Conservation (phyloP, 495 filamentous ascomycete species). For the Penicillium salamii region DNA sequence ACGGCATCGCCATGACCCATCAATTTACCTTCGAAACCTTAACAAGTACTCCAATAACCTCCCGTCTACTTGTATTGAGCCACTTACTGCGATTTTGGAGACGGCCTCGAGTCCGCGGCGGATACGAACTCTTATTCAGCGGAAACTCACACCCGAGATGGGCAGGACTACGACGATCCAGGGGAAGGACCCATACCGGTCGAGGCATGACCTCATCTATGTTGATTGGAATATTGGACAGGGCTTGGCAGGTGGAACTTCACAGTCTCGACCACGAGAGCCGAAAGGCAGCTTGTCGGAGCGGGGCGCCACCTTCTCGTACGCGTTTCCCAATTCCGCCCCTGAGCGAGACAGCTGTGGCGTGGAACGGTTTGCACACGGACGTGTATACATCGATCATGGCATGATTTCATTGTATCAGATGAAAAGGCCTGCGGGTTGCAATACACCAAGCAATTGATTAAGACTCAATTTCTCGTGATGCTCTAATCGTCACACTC, state of each 20-base stretch:
- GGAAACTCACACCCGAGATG: background rate
- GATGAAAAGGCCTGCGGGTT: background rate
- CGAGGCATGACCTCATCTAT: background rate
- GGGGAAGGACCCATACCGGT: background rate
- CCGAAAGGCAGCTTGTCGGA: slow-evolving; percentile 13
- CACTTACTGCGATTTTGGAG: background rate
- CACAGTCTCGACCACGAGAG: slow-evolving; percentile 22
- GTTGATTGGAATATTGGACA: slow-evolving; percentile 14
- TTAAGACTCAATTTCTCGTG: background rate
- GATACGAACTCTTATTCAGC: too few species aligned
- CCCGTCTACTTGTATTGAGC: too few species aligned
- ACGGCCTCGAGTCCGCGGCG: background rate
- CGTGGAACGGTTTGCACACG: too few species aligned
- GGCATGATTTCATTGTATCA: too few species aligned
- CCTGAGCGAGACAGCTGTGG: background rate
- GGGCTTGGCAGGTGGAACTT: slow-evolving; percentile 17
- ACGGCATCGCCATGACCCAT: too few species aligned
- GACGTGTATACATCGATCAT: too few species aligned
- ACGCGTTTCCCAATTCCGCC: background rate
- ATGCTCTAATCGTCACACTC: background rate
- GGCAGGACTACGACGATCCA: slow-evolving; percentile 1
- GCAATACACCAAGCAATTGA: too few species aligned
- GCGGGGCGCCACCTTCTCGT: background rate
- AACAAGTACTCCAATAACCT: too few species aligned
- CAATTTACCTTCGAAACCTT: too few species aligned